Evolutionary conservation across 345 rosid species (phyloP).

Genomic region (Conringia planisiliqua): DNA sequence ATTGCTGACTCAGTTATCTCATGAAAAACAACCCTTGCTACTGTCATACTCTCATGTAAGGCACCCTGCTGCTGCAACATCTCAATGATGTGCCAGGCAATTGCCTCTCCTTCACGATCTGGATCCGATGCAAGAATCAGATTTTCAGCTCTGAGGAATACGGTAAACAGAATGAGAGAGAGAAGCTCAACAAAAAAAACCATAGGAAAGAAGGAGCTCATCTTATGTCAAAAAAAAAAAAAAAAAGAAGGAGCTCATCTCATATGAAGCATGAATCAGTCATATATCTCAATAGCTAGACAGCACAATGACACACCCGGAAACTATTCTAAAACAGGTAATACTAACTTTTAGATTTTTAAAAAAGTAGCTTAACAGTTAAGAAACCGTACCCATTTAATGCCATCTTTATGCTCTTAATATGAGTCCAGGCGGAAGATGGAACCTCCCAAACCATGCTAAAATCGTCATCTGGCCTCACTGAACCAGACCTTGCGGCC

Average conservation of each 20-base stretch:
- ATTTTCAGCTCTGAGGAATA: slow-evolving; percentile 83
- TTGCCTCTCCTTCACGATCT: slow-evolving; percentile 99
- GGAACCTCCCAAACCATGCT: slow-evolving; percentile 99
- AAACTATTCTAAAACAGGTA: not conserved
- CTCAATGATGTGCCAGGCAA: slow-evolving; percentile 98
- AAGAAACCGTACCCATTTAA: slow-evolving; percentile 57
- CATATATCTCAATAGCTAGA: slow-evolving; percentile 18
- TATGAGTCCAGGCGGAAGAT: slow-evolving; percentile 93
- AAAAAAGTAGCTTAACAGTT: slow-evolving; percentile 5
- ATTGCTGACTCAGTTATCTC: slow-evolving; percentile 95
- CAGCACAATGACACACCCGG: not conserved
- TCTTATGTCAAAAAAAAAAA: no score
- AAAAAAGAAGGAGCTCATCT: slow-evolving; percentile 13
- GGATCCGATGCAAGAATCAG: slow-evolving; percentile 99
- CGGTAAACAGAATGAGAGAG: slow-evolving; percentile 36
- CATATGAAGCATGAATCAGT: slow-evolving; percentile 21
- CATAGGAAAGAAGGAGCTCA: slow-evolving; percentile 9
- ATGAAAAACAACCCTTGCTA: slow-evolving; percentile 91
- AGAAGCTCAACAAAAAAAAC: slow-evolving; percentile 26
- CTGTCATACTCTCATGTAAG: slow-evolving; percentile 58
- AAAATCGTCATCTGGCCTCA: slow-evolving; percentile 95
- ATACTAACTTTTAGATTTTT: not conserved
- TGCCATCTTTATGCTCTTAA: slow-evolving; percentile 91
- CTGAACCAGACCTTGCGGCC: slow-evolving; percentile 97
- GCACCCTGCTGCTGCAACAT: slow-evolving; percentile 97